A percentile compares a stretch with the other conserved stretches of the same genome.
Conservation (phyloP, 768 basidiomycete genomes). For the Naematelia aurantialba region DNA sequence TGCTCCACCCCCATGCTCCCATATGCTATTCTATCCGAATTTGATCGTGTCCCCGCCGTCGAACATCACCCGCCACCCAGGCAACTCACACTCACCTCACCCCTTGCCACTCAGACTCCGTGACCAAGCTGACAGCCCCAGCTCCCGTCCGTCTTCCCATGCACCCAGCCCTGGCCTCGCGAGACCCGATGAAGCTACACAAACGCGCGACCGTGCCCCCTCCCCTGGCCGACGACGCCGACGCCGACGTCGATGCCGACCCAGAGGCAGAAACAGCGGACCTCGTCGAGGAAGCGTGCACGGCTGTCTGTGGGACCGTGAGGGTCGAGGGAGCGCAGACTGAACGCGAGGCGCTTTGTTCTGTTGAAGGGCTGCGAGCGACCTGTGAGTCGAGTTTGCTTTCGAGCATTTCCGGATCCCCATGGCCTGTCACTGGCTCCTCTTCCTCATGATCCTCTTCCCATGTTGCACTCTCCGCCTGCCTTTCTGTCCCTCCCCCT, state of each 20-base stretch:
- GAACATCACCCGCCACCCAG: no score
- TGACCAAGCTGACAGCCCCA: not conserved
- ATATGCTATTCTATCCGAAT: no score
- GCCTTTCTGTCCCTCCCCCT: not conserved
- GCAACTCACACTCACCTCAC: no score
- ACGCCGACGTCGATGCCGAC: not conserved
- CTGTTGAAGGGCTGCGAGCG: slow-evolving; percentile 22
- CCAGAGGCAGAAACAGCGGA: not conserved
- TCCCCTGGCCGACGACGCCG: not conserved
- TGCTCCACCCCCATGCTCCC: no score
- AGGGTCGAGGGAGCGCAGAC: slow-evolving; percentile 28
- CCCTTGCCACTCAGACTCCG: not conserved
- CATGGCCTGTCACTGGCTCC: not conserved
- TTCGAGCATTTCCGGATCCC: not conserved
- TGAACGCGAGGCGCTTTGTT: slow-evolving; percentile 37
- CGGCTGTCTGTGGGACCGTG: slow-evolving; percentile 20
- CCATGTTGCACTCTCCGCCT: not conserved
- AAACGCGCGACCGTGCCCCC: slow-evolving; percentile 14
- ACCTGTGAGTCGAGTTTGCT: slow-evolving; percentile 31
- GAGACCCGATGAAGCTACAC: slow-evolving; percentile 29
- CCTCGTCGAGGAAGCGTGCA: slow-evolving; percentile 16
- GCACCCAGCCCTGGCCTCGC: slow-evolving; percentile 12
- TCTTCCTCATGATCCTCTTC: not conserved
- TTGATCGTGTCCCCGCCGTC: no score
- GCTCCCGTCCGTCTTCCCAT: not conserved